phyloP scores from a whole-genome alignment of 1,139 yeast species.

The Lodderomyces parapsilosis region DNA sequence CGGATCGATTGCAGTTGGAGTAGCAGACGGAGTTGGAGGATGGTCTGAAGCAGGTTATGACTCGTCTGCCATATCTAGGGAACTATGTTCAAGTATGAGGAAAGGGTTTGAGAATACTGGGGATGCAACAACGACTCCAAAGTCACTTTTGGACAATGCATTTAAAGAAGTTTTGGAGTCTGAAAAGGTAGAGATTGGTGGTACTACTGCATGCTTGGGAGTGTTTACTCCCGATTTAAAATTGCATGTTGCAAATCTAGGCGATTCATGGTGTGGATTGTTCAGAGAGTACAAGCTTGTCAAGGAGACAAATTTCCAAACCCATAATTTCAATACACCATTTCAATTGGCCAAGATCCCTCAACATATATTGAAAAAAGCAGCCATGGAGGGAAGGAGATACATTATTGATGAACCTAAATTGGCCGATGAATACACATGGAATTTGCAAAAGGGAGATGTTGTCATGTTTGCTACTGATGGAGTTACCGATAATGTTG shows the following conservation, averaged over 20 bases:
- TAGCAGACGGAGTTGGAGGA: conserved; percentile 98
- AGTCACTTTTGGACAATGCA: conserved; percentile 51
- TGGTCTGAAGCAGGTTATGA: conserved; percentile 94
- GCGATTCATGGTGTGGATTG: conserved; percentile 94
- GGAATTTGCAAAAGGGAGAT: conserved; percentile 65
- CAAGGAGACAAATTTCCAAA: conserved; percentile 72
- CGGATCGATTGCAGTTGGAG: conserved; percentile 68
- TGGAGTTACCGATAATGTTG: conserved; percentile 88
- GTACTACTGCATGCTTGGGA: conserved; percentile 94
- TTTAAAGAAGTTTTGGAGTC: conserved; percentile 52
- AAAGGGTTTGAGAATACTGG: conserved; percentile 23
- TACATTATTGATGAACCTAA: conserved; percentile 57
- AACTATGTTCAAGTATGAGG: conserved; percentile 50
- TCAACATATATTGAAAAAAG: conserved; percentile 51
- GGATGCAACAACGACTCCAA: conserved; percentile 31
- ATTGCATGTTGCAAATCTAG: conserved; percentile 74
- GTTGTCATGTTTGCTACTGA: conserved; percentile 86
- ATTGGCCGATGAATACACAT: conserved; percentile 49
- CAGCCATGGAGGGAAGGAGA: conserved; percentile 55
- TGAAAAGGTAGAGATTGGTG: conserved; percentile 78
- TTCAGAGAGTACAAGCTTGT: conserved; percentile 66
- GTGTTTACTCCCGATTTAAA: conserved; percentile 52
- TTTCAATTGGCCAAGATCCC: conserved; percentile 89
- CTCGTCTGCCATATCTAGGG: conserved; percentile 77
- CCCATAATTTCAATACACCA: conserved; percentile 89